Evolutionary conservation across 1,284 basidiomycete species (phyloP).

Genomic region (Exobasidium rhododendri): DNA sequence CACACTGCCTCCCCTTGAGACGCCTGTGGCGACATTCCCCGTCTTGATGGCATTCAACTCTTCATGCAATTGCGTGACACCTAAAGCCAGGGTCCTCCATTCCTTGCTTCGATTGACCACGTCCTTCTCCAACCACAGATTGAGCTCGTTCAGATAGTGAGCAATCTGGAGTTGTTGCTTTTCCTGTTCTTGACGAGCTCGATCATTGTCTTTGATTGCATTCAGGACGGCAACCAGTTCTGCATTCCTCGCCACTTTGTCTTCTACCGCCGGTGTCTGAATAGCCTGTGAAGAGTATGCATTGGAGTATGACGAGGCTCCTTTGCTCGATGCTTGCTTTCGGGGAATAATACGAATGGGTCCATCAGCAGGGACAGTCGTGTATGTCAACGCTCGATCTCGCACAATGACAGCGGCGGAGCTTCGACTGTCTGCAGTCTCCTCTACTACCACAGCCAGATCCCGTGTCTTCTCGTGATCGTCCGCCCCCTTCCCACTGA

Average conservation of each 20-base stretch:
- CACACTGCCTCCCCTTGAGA: not conserved
- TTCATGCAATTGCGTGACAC: conserved; percentile 38
- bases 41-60: conserved; percentile 37
- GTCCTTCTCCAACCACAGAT: conserved; percentile 43
- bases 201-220: conserved; percentile 37
- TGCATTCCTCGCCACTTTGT: conserved; percentile 2
- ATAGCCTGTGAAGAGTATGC: conserved; percentile 1
- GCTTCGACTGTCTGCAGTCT: too few species aligned
- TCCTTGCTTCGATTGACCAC: conserved; percentile 42
- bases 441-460: conserved; percentile 39
- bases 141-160: conserved; percentile 48
- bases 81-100: conserved; percentile 35
- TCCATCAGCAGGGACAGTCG: too few species aligned
- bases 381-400: too few species aligned
- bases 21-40: not conserved
- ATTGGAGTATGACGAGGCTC: too few species aligned
- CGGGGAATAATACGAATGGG: too few species aligned
- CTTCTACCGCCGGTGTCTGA: conserved; percentile 11
- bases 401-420: too few species aligned
- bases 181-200: conserved; percentile 33
- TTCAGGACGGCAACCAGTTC: conserved; percentile 33
- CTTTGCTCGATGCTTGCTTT: too few species aligned
- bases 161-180: conserved; percentile 45
- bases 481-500: not conserved
- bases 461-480: not conserved